Evolutionary conservation across 148 eudicot species (phyloP).

Genomic region (Arctostaphylos glauca): DNA sequence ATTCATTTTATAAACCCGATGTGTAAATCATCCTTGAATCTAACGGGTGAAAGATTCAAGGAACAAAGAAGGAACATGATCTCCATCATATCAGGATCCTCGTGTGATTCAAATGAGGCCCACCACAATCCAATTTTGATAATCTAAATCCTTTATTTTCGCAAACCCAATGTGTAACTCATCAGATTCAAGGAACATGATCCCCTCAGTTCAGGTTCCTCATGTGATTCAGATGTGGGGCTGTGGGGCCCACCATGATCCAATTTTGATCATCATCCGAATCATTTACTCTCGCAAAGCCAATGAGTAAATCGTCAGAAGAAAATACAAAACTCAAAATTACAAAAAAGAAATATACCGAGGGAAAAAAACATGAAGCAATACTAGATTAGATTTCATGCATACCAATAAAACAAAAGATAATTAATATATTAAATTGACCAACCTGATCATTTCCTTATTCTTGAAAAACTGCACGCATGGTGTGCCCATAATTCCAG

Average conservation of each 20-base stretch:
- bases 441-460: conserved; percentile 91
- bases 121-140: neutral
- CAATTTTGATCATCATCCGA: too few species aligned
- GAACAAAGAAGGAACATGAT: conserved; percentile 6
- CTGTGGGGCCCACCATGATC: too few species aligned
- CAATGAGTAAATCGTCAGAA: too few species aligned
- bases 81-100: neutral
- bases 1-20: too few species aligned
- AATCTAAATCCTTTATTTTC: neutral
- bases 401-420: neutral
- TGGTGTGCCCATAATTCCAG: conserved; percentile 98
- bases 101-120: neutral
- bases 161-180: neutral
- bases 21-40: too few species aligned
- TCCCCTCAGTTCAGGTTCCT: neutral
- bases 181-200: neutral
- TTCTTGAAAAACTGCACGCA: conserved; percentile 98
- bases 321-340: neutral
- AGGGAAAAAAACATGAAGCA: neutral
- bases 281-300: too few species aligned
- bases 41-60: too few species aligned
- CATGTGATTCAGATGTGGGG: too few species aligned
- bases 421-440: conserved; percentile 1
- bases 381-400: neutral
- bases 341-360: neutral